Percentiles rank a stretch among this genome's conserved stretches.
phyloP scores from a whole-genome alignment of 1,284 basidiomycete genomes.

The Marasmius oreades region DNA sequence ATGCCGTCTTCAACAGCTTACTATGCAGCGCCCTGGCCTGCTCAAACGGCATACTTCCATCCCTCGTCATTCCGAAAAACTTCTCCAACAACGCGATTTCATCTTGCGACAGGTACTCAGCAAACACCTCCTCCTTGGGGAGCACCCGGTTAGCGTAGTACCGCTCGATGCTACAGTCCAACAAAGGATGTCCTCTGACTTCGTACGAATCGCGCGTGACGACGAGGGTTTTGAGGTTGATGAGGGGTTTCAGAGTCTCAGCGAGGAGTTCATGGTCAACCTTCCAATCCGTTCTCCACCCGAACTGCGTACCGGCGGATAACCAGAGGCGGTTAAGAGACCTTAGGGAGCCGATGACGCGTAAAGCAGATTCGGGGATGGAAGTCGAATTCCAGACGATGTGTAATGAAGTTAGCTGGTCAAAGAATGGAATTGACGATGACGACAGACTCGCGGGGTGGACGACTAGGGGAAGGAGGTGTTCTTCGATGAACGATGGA shows the following conservation, averaged over 20 bases:
- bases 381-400: constrained; percentile 18
- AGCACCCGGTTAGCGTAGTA: constrained; percentile 26
- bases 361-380: constrained; percentile 19
- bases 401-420: constrained; percentile 21
- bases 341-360: constrained; percentile 16
- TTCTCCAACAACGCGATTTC: constrained; percentile 16
- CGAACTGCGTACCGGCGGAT: constrained; percentile 24
- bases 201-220: constrained; percentile 29
- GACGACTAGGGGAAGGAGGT: constrained; percentile 19
- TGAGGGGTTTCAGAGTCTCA: constrained; percentile 18
- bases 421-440: too few species aligned
- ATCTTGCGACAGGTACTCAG: constrained; percentile 19
- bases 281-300: constrained; percentile 25
- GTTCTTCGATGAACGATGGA: constrained; percentile 15
- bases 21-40: constrained; percentile 14
- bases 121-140: constrained; percentile 17
- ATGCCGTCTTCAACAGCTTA: constrained; percentile 20
- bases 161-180: constrained; percentile 17
- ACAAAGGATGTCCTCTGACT: constrained; percentile 21
- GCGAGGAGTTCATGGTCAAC: constrained; percentile 21
- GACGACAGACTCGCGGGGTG: constrained; percentile 10
- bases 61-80: constrained; percentile 1
- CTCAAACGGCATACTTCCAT: constrained; percentile 7
- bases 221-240: constrained; percentile 20
- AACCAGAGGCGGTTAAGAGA: constrained; percentile 26